These are phyloP conservation scores for Dendrobium chrysotoxum DNA, from an alignment of 106 monocot species.

Conservation along the genomic window DNA sequence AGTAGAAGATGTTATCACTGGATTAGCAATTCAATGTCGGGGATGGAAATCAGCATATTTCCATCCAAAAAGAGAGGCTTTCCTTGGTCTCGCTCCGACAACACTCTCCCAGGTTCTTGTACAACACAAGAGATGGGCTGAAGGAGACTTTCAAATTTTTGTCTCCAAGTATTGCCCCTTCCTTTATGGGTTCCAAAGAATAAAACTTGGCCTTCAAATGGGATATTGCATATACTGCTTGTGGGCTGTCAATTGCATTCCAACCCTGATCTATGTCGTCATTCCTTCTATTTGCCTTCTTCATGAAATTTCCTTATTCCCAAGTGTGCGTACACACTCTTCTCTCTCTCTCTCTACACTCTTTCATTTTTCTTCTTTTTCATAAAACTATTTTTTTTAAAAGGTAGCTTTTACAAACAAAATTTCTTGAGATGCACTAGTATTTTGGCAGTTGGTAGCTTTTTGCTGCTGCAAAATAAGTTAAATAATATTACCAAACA, in stretches of 20 bases:
- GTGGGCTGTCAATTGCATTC: slow-evolving; percentile 51
- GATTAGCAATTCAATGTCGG: slow-evolving; percentile 61
- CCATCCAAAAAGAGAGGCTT: slow-evolving; percentile 37
- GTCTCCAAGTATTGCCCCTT: slow-evolving; percentile 57
- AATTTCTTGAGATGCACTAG: neutral
- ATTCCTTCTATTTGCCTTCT: too few relatives aligned
- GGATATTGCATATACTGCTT: slow-evolving; percentile 32
- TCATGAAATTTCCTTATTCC: slow-evolving; percentile 43
- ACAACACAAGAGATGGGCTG: slow-evolving; percentile 70
- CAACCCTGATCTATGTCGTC: slow-evolving; percentile 43
- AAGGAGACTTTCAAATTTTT: slow-evolving; percentile 53
- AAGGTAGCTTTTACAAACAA: neutral
- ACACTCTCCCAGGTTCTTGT: slow-evolving; percentile 44
- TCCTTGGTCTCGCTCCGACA: slow-evolving; percentile 55
- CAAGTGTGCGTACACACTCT: slow-evolving; percentile 29
- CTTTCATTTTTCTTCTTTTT: neutral
- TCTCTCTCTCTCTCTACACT: neutral
- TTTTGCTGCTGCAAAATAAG: neutral
- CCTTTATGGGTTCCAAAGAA: slow-evolving; percentile 33
- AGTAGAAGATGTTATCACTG: slow-evolving; percentile 73
- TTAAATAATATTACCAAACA: neutral
- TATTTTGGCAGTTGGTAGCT: neutral
- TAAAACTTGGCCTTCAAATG: slow-evolving; percentile 48
- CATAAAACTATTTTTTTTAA: neutral
- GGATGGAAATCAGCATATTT: slow-evolving; percentile 66